Conservation (phyloP, 148 eudicot species). For the Amaranthus hypochondriacus region DNA sequence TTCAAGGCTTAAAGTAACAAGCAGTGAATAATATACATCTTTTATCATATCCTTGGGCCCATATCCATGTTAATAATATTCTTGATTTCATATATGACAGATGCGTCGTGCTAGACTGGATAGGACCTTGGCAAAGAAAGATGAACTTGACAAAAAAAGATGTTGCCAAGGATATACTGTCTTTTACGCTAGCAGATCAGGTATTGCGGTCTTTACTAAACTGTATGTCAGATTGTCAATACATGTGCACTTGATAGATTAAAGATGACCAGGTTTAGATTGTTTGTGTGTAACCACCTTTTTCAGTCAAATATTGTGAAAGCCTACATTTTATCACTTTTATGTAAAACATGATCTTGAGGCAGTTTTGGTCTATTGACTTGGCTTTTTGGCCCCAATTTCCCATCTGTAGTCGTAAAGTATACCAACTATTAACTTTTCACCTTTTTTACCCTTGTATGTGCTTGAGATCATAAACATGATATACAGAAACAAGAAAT, state of each 20-base stretch:
- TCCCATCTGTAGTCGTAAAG: too few relatives aligned
- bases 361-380: too few relatives aligned
- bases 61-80: background rate
- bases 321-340: too few relatives aligned
- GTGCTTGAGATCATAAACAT: background rate
- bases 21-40: background rate
- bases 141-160: constrained; percentile 36
- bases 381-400: too few relatives aligned
- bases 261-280: too few relatives aligned
- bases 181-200: constrained; percentile 72
- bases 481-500: background rate
- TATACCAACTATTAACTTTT: too few relatives aligned
- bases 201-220: constrained; percentile 26
- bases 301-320: too few relatives aligned
- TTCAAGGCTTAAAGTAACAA: background rate
- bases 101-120: constrained; percentile 83
- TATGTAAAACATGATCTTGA: too few relatives aligned
- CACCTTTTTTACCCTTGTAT: background rate
- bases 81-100: constrained; percentile 35
- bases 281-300: too few relatives aligned
- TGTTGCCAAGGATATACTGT: constrained; percentile 57
- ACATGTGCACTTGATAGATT: background rate
- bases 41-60: background rate
- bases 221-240: too few relatives aligned
- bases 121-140: constrained; percentile 36